Evolutionary conservation across 345 rosid species (phyloP).

Genomic region (Carallia brachiata): DNA sequence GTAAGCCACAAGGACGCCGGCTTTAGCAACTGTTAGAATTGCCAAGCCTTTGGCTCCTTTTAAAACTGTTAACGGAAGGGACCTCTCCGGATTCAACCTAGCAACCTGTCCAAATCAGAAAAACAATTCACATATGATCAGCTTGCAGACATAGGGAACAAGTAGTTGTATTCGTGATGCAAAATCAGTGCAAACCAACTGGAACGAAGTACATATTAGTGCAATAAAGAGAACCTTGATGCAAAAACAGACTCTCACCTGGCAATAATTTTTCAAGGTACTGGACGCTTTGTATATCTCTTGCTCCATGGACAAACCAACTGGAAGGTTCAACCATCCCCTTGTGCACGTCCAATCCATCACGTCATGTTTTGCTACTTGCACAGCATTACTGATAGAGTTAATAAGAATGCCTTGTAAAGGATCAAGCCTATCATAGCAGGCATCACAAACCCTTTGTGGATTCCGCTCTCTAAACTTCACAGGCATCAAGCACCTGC

Average conservation of each 20-base stretch:
- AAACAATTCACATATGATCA: constrained; percentile 38
- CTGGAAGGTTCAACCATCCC: constrained; percentile 93
- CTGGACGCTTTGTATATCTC: constrained; percentile 91
- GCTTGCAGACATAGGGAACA: constrained; percentile 35
- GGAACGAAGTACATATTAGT: constrained; percentile 41
- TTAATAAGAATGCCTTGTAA: constrained; percentile 75
- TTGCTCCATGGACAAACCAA: constrained; percentile 92
- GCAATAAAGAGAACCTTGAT: constrained; percentile 23
- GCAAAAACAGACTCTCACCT: constrained; percentile 1
- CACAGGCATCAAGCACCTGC: constrained; percentile 77
- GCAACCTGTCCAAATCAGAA: constrained; percentile 52
- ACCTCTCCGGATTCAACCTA: constrained; percentile 74
- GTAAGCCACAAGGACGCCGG: constrained; percentile 75
- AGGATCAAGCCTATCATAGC: constrained; percentile 96
- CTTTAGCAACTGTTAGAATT: constrained; percentile 91
- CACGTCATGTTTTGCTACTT: constrained; percentile 94
- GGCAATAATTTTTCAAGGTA: constrained; percentile 77
- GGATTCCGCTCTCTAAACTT: constrained; percentile 89
- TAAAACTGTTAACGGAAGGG: constrained; percentile 76
- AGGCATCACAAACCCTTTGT: constrained; percentile 89
- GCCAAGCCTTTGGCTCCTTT: constrained; percentile 88
- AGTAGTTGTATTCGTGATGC: constrained; percentile 7
- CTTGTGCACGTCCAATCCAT: constrained; percentile 88
- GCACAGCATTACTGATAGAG: constrained; percentile 84
- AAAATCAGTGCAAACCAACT: neutral